Evolutionary conservation across 345 rosid genomes (phyloP).

Genomic region (Orychophragmus violaceus): DNA sequence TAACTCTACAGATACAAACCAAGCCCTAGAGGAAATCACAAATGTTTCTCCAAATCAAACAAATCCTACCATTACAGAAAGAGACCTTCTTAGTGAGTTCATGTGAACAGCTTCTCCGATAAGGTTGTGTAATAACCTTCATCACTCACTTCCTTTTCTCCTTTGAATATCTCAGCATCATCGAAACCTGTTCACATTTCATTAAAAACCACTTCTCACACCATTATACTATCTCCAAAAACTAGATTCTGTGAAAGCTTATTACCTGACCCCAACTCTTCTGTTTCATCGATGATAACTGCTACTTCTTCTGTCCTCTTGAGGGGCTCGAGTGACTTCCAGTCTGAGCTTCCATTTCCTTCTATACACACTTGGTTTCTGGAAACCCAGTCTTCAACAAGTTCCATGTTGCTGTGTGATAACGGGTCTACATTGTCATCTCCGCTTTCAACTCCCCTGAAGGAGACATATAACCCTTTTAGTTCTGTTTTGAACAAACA

Average conservation of each 20-base stretch:
- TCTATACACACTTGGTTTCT: conserved; percentile 47
- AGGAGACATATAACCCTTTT: conserved; percentile 7
- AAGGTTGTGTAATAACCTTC: conserved; percentile 31
- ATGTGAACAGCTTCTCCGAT: conserved; percentile 23
- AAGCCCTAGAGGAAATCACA: neutral
- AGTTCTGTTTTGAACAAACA: conserved; percentile 2
- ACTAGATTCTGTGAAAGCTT: neutral
- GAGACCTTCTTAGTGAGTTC: conserved; percentile 12
- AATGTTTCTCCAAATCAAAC: neutral
- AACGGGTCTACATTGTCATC: conserved; percentile 43
- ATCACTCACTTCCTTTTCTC: conserved; percentile 38
- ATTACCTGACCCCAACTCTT: conserved; percentile 64
- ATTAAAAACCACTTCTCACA: neutral
- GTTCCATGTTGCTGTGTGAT: conserved; percentile 37
- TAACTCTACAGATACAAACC: neutral
- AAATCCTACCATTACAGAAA: conserved; percentile 19
- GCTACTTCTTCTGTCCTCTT: conserved; percentile 40
- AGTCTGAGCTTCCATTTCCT: conserved; percentile 50
- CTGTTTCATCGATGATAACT: conserved; percentile 43
- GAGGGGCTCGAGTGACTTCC: conserved; percentile 56
- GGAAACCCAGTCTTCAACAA: conserved; percentile 73
- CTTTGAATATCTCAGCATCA: conserved; percentile 65
- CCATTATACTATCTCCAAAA: neutral
- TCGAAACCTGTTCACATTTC: conserved; percentile 57
- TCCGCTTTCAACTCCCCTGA: conserved; percentile 31